phyloP scores from a whole-genome alignment of 176 grass and related monocot species.

The Triticum turgidum region DNA sequence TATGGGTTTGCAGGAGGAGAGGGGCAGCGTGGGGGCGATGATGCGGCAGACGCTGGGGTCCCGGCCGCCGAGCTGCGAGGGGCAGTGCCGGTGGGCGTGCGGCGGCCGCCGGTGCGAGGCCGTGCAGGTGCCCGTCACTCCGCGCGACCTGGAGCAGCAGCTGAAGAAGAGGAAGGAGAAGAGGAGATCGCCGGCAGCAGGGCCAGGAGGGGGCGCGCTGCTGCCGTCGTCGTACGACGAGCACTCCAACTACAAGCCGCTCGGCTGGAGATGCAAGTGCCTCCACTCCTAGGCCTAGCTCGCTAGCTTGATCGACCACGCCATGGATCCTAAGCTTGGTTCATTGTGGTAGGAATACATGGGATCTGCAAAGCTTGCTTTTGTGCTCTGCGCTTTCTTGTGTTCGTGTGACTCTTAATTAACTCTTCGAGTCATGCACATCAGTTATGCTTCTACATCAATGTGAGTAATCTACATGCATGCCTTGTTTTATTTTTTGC shows the following conservation, averaged over 20 bases:
- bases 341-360: too few species aligned
- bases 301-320: too few species aligned
- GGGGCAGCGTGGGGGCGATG: not conserved
- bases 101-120: conserved; percentile 41
- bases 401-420: too few species aligned
- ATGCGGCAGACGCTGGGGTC: conserved; percentile 18
- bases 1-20: not conserved
- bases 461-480: too few species aligned
- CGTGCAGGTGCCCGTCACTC: conserved; percentile 46
- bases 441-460: too few species aligned
- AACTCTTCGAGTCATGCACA: too few species aligned
- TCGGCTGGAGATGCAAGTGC: conserved; percentile 53
- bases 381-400: too few species aligned
- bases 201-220: not conserved
- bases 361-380: too few species aligned
- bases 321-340: not conserved
- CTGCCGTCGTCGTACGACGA: conserved; percentile 33
- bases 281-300: not conserved
- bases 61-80: conserved; percentile 47
- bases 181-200: not conserved
- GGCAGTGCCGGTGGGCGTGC: conserved; percentile 39
- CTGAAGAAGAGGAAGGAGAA: not conserved
- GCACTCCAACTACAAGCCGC: conserved; percentile 53
- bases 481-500: too few species aligned
- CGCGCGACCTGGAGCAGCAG: not conserved